Evolutionary conservation across 2,329 filamentous ascomycete species (phyloP), one percentile per base, ranked within the genome.

Genomic region (Metarhizium anisopliae): DNA sequence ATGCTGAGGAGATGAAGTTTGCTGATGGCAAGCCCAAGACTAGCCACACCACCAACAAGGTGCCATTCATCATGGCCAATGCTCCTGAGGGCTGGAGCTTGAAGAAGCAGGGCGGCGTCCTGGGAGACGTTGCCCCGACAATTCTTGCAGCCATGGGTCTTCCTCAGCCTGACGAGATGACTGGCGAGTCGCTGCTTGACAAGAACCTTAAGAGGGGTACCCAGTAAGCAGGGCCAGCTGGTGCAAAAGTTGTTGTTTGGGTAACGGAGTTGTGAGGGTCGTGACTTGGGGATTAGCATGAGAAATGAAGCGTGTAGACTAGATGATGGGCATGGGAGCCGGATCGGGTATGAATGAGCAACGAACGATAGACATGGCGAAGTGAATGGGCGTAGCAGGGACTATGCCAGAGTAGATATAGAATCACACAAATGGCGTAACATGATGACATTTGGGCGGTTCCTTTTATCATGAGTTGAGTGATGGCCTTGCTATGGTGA

Each of bases 1-100:
- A 99, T 68, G 94, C 94, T 56, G 94, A 99, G 78, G 94, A 99
- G 79, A 99, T 99, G 94, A 87, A 97, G 74, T 97, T 91, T 69
- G 78, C 89, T 64, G 89, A 96, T 71, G 91, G 92, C 71, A 95
- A 90, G 70, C 94, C 94, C 65, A 99, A 99, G 84, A 99, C 94
- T 8, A 93, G 89, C 53, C 94, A 99, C 80, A 99, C 94, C 50
- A 92, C 88, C 63, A 99, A 99, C 82, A 94, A 94, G 63, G 94
- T 99, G 54, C 94, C 94, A 10, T 93, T 99, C 70, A 84, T 97
- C 74, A 96, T 99, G 92, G 90, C 92, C 70, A 99, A 97, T 71
- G 92, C 92, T 8, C 94, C 94, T 45, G 82, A 88, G 68, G 89
- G 89, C 64, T 96, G 88, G 86, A 90, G 84, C 65, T 77, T 99